These are phyloP conservation scores for Mycena amicta DNA, from an alignment of 768 basidiomycete genomes.

Conservation along the genomic window DNA sequence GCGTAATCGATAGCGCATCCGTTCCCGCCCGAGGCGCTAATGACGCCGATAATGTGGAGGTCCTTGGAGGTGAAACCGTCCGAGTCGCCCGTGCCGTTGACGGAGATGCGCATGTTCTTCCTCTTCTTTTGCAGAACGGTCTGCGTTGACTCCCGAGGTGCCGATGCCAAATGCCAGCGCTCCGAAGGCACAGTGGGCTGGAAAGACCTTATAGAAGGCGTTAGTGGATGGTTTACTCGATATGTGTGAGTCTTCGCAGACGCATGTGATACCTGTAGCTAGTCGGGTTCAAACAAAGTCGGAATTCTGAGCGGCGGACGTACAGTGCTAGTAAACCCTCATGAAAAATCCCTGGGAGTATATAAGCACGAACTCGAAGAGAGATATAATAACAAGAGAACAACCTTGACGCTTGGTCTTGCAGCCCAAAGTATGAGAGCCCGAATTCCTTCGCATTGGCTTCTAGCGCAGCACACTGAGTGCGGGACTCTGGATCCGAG, in stretches of 20 bases:
- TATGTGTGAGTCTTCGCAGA: conserved; percentile 93
- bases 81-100: conserved; percentile 76
- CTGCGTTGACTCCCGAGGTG: conserved; percentile 92
- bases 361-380: no score
- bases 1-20: conserved; percentile 90
- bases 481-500: conserved; percentile 80
- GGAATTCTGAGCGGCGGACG: no score
- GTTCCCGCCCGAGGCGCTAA: conserved; percentile 90
- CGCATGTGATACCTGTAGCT: conserved; percentile 81
- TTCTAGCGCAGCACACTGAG: conserved; percentile 81
- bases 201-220: conserved; percentile 3
- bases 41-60: conserved; percentile 86
- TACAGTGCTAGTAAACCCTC: no score
- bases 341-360: conserved; percentile 87
- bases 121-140: conserved; percentile 84
- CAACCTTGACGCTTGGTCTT: conserved; percentile 79
- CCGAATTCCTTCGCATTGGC: conserved; percentile 92
- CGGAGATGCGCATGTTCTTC: conserved; percentile 91
- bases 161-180: conserved; percentile 93
- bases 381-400: background rate
- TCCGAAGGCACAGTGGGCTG: conserved; percentile 91
- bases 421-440: conserved; percentile 89
- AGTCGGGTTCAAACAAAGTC: no score
- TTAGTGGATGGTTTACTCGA: no score
- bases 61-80: conserved; percentile 90